Conservation (phyloP, 768 basidiomycete genomes). For the Phylloporus scabripes region DNA sequence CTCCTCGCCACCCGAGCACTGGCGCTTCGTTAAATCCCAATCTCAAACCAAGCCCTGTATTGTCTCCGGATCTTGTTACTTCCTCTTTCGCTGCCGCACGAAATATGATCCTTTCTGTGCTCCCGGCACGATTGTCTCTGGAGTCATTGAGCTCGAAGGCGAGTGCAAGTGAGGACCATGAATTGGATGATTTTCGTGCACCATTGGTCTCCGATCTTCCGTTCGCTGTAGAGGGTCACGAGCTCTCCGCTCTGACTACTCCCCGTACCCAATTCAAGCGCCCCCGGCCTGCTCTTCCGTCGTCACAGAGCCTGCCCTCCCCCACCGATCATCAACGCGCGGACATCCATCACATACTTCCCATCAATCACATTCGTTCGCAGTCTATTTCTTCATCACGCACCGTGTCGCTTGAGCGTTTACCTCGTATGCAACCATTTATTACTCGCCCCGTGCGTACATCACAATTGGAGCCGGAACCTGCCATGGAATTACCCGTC, state of each 20-base stretch:
- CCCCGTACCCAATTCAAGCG: background rate
- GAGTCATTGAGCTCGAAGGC: conserved; percentile 27
- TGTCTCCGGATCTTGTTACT: conserved; percentile 5
- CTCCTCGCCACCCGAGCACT: background rate
- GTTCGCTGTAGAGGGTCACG: conserved; percentile 7
- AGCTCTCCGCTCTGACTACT: conserved; percentile 11
- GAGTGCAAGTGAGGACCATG: conserved; percentile 27
- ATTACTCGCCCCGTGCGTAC: conserved; percentile 24
- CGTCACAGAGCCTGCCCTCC: background rate
- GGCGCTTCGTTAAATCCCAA: background rate
- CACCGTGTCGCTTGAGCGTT: background rate
- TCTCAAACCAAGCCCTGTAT: background rate
- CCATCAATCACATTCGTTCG: background rate
- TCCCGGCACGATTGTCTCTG: conserved; percentile 27
- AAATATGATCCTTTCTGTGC: conserved; percentile 18
- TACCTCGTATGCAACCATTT: conserved; percentile 15
- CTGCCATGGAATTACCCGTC: conserved; percentile 27
- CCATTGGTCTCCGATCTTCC: background rate
- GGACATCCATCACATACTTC: background rate
- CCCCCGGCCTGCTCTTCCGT: background rate
- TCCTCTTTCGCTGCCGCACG: conserved; percentile 20
- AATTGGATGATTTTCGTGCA: conserved; percentile 18
- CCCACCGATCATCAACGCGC: background rate
- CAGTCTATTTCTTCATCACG: background rate
- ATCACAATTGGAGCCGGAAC: conserved; percentile 29